These are phyloP conservation scores for Xanthoconium separans DNA, from an alignment of 1,284 basidiomycete species.

Conservation along the genomic window DNA sequence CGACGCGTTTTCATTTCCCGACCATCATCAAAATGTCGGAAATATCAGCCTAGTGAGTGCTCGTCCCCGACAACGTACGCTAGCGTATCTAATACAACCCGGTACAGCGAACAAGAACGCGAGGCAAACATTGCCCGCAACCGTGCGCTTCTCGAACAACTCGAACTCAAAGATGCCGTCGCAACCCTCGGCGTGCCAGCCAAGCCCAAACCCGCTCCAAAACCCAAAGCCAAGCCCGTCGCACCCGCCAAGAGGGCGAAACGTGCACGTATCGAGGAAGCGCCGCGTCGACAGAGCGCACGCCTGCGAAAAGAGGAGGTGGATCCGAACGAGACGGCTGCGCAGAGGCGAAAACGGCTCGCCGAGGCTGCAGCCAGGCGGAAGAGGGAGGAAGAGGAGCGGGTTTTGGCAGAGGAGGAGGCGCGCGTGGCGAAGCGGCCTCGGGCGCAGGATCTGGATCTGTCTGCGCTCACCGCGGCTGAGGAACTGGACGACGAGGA, in stretches of 20 bases:
- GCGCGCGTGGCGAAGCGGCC: constrained; percentile 62
- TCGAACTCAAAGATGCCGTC: constrained; percentile 62
- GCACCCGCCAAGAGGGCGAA: constrained; percentile 55
- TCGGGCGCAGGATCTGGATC: constrained; percentile 62
- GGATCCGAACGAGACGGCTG: constrained; percentile 63
- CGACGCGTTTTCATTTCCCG: constrained; percentile 23
- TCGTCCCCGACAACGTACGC: neutral
- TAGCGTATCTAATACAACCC: neutral
- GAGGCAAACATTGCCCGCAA: constrained; percentile 79
- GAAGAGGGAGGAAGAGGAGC: constrained; percentile 56
- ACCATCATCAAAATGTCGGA: constrained; percentile 35
- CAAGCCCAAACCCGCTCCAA: constrained; percentile 35
- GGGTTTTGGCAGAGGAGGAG: constrained; percentile 58
- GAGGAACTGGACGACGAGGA: constrained; percentile 50
- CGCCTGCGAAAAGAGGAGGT: constrained; percentile 48
- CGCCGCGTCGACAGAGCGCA: constrained; percentile 62
- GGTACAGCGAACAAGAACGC: constrained; percentile 66
- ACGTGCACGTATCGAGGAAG: constrained; percentile 40
- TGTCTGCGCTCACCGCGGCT: constrained; percentile 44
- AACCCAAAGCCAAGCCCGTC: constrained; percentile 59
- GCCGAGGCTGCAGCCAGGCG: constrained; percentile 51
- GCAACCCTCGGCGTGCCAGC: constrained; percentile 46
- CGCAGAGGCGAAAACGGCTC: constrained; percentile 61
- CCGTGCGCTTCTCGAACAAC: constrained; percentile 64
- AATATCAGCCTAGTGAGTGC: constrained; percentile 51